These are phyloP conservation scores for Spizellomyces punctatus DNA, from an alignment of 192 early-diverging fungal genomes.

Conservation along the genomic window DNA sequence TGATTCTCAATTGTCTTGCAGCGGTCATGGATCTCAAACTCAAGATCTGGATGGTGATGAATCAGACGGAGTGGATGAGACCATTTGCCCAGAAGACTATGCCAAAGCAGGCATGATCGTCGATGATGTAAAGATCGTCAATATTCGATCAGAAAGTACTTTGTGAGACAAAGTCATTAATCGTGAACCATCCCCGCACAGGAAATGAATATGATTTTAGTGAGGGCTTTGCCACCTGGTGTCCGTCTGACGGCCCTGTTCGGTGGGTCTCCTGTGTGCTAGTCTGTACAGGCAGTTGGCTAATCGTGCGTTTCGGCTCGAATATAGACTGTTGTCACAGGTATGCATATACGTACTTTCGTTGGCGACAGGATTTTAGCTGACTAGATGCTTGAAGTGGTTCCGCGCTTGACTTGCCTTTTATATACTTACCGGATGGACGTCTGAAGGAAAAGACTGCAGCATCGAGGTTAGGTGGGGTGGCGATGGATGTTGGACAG, in stretches of 20 bases:
- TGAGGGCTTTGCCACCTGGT: constrained; percentile 59
- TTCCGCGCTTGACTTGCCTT: constrained; percentile 48
- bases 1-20: not conserved
- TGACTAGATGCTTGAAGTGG: constrained; percentile 11
- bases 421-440: constrained; percentile 48
- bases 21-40: constrained; percentile 67
- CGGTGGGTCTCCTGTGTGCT: not conserved
- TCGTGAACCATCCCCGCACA: not conserved
- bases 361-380: too few relatives aligned
- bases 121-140: constrained; percentile 66
- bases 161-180: not conserved
- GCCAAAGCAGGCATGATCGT: constrained; percentile 67
- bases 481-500: constrained; percentile 17
- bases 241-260: constrained; percentile 74
- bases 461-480: constrained; percentile 17
- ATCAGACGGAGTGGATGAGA: constrained; percentile 51
- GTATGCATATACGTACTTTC: too few relatives aligned
- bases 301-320: not conserved
- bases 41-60: constrained; percentile 53
- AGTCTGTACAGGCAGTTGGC: too few relatives aligned
- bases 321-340: constrained; percentile 65
- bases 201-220: constrained; percentile 42
- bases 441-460: constrained; percentile 31
- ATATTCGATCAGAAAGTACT: constrained; percentile 46
- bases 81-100: constrained; percentile 78